Evolutionary conservation across 176 grass and related monocot species (phyloP).

Genomic region (Oryza glaberrima): DNA sequence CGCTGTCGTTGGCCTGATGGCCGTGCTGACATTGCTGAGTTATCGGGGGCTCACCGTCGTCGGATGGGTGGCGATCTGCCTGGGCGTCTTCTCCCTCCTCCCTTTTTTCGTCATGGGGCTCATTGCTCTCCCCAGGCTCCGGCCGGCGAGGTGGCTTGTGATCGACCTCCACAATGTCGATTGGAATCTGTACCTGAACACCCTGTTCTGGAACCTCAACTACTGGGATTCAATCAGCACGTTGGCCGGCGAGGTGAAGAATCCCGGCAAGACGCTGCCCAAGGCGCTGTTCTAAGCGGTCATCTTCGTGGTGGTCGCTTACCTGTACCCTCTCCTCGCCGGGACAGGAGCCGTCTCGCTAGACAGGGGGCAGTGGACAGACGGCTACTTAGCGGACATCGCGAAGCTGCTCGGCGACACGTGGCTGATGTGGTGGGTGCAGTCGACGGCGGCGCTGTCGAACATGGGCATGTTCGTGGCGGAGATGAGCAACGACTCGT

Average conservation of each 20-base stretch:
- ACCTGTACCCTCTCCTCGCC: conserved; percentile 70
- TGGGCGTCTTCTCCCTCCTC: conserved; percentile 65
- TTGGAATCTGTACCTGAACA: conserved; percentile 79
- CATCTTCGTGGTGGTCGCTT: conserved; percentile 59
- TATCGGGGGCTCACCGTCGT: conserved; percentile 69
- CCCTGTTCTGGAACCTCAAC: conserved; percentile 83
- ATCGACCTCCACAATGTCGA: conserved; percentile 58
- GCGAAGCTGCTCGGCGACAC: conserved; percentile 62
- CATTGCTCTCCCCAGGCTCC: conserved; percentile 56
- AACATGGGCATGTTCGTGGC: conserved; percentile 93
- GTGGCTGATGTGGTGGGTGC: conserved; percentile 82
- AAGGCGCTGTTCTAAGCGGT: conserved; percentile 69
- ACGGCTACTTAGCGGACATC: conserved; percentile 72
- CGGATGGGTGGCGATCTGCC: conserved; percentile 65
- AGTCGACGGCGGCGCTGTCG: conserved; percentile 61
- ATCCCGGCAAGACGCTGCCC: conserved; percentile 60
- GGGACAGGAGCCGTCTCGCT: conserved; percentile 64
- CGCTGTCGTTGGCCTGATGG: conserved; percentile 53
- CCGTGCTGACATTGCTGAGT: conserved; percentile 63
- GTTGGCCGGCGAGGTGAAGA: conserved; percentile 68
- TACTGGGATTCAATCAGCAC: conserved; percentile 90
- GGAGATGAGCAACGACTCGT: conserved; percentile 82
- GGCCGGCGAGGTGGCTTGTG: conserved; percentile 51
- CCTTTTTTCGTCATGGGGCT: conserved; percentile 77
- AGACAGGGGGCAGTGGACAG: conserved; percentile 57